Evolutionary conservation across 495 filamentous ascomycete species (phyloP), one percentile per base, ranked within the genome.

Genomic region (Schizothecium vesticola): DNA sequence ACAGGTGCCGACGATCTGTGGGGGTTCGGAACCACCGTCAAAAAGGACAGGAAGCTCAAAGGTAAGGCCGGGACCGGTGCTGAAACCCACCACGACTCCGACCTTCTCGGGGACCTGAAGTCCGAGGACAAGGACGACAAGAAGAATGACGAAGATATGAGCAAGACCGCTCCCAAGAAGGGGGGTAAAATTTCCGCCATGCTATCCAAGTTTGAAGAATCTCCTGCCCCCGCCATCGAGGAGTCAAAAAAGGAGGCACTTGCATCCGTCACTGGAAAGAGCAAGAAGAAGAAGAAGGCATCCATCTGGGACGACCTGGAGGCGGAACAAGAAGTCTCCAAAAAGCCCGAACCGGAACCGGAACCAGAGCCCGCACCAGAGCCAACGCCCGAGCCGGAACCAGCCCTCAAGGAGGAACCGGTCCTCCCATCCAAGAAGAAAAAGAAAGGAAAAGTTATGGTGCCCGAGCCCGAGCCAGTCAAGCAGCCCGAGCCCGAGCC

Each of bases 271-370:
- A 70, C 67, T 56, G 55, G 24, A 25, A 75, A 72, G 21, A 74
- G 70, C 28, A 80, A 78, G 68, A 72, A 71, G 55, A 76, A 73
- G 70, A 79, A 79, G 66, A 77, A 76, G 33, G 19, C 62, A 6
- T 58, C 62, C 33, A 60, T 68, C 28, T 69, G 67, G 63, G 72
- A 67, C 57, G 67, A 68, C 7, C 59, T 43, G 43, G 66, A 29
- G 6, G 9, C 36, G 3, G 66, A 62, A 9, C 59, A 59, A 24
- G 65, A 63, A 58, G 23, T 33, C 19, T 25, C 26, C 67, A 63
- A 31, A 66, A 70, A 56, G 60, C 66, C 36, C 60, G 56, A 72
- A 25, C 63, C 69, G n/a, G 73, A 75, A 22, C 66, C 69, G 3
- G 72, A 69, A 22, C 70, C 72, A 0, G 31, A 67, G 13, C 69